Percentiles rank a stretch among this genome's conserved stretches.
These are phyloP conservation scores for Fusarium coicis DNA, from an alignment of 2,329 filamentous ascomycete species.

Conservation along the genomic window DNA sequence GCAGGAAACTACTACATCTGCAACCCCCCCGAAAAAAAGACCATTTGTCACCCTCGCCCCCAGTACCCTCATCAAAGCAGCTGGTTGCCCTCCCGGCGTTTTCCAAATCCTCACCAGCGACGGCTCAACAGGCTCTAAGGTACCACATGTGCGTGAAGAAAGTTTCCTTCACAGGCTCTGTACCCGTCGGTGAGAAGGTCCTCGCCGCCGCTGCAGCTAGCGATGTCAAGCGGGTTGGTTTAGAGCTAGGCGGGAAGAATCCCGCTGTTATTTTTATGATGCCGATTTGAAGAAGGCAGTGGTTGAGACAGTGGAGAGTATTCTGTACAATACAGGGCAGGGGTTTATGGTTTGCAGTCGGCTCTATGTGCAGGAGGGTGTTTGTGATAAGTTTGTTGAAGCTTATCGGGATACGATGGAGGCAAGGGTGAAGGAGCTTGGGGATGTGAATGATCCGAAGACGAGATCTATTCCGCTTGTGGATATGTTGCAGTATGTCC, in stretches of 20 bases:
- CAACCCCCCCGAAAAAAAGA: not conserved
- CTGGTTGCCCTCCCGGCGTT: not conserved
- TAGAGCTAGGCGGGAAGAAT: not conserved
- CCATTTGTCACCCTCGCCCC: rapidly evolving
- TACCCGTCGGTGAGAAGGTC: rapidly evolving
- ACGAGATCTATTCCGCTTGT: not conserved
- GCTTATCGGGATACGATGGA: no score
- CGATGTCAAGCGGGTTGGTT: not conserved
- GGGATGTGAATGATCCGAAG: not conserved
- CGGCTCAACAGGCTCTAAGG: rapidly evolving
- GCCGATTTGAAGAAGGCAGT: not conserved
- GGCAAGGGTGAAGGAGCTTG: no score
- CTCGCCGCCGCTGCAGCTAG: not conserved
- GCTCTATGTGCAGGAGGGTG: not conserved
- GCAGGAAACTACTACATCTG: not conserved
- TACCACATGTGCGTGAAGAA: not conserved
- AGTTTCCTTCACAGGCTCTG: not conserved
- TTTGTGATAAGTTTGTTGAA: not conserved
- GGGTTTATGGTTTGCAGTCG: not conserved
- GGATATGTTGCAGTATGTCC: not conserved
- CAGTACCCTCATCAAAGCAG: not conserved
- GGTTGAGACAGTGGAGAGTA: not conserved
- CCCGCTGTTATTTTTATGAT: not conserved
- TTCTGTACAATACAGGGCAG: not conserved
- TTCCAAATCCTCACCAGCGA: not conserved